Base-by-base conservation (phyloP, 1,284 basidiomycete genomes). In the Exsudoporus floridanus region DNA sequence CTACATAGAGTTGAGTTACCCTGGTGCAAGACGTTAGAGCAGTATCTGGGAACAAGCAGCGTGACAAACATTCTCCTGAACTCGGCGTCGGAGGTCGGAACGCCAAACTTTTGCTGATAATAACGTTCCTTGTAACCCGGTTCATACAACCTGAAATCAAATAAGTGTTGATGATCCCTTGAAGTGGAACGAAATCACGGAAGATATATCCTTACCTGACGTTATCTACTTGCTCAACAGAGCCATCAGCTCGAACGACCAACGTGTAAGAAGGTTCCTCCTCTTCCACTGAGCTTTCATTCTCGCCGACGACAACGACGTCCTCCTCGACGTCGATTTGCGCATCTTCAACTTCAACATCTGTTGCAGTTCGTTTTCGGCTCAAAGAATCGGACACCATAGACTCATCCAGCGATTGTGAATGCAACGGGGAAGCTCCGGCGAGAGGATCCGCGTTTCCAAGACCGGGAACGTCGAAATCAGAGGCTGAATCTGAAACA, bases 101-200 rank as follows among this genome's bases (percentile, higher is more conserved):
- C 77, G 8, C 88, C 88, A 66, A 99, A 99, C 76, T 99, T 99
- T 63, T 94, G 88, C 46, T 81, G 77, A 66, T 99, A 99, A 72
- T 99, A 99, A 34, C 97, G 83, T 65, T 96, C 93, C 66, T 86
- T 88, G 73, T 99, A 99, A 34, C 94, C 95, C 2, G 93, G 86
- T 70, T 98, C 94, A 86, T 91, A 98, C 18, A 98, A 74, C 64
- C 93, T 94, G 58, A 30, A 37, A 36, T 50, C 23, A 28, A 9
- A 54, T 16, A 46, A 50, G 49, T 16, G 49, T 70, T 35, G 63
- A 60, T 51, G 28, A 53, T 46, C 42, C 50, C n/a, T 50, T 18
- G 14, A 21, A 10, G 19, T 49, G 27, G 34, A 40, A 34, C 8
- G 28, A 50, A 25, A 45, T 21, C 9, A 46, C 39, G 21, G 38